Percentiles rank a stretch among this genome's conserved stretches.
These are phyloP conservation scores for Monosporascus sp. DNA, from an alignment of 2,329 filamentous ascomycete genomes.

Conservation along the genomic window DNA sequence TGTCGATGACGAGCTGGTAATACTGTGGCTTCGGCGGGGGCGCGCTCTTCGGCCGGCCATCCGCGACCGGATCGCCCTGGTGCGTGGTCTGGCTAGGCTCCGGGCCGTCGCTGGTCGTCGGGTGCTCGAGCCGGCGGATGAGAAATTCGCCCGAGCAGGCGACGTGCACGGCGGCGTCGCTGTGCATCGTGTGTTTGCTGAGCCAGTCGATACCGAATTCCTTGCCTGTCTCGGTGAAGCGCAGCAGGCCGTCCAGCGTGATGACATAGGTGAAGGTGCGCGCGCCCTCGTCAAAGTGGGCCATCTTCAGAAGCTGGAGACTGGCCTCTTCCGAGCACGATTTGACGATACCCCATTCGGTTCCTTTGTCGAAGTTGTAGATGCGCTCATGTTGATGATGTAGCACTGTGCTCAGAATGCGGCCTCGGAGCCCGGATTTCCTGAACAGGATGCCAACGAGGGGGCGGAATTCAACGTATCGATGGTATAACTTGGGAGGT, in stretches of 20 bases:
- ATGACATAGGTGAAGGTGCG: constrained; percentile 89
- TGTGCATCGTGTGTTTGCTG: constrained; percentile 96
- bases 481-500: constrained; percentile 75
- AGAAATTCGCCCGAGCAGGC: constrained; percentile 94
- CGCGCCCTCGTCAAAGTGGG: constrained; percentile 78
- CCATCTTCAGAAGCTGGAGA: constrained; percentile 76
- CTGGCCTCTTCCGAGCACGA: constrained; percentile 66
- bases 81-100: constrained; percentile 44
- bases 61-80: constrained; percentile 38
- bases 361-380: constrained; percentile 80
- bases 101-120: constrained; percentile 36
- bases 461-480: constrained; percentile 87
- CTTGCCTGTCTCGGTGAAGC: constrained; percentile 92
- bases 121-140: constrained; percentile 60
- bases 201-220: constrained; percentile 92
- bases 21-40: constrained; percentile 44
- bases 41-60: constrained; percentile 37
- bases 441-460: constrained; percentile 89
- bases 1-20: constrained; percentile 91
- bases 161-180: constrained; percentile 84
- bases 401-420: constrained; percentile 74
- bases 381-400: constrained; percentile 86
- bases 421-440: constrained; percentile 68
- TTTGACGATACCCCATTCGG: constrained; percentile 64
- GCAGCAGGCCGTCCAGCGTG: constrained; percentile 77